Percentiles rank a stretch among this genome's conserved stretches.
Evolutionary conservation across 208 protist genomes (phyloP).

Genomic region (Leishmania braziliensis): DNA sequence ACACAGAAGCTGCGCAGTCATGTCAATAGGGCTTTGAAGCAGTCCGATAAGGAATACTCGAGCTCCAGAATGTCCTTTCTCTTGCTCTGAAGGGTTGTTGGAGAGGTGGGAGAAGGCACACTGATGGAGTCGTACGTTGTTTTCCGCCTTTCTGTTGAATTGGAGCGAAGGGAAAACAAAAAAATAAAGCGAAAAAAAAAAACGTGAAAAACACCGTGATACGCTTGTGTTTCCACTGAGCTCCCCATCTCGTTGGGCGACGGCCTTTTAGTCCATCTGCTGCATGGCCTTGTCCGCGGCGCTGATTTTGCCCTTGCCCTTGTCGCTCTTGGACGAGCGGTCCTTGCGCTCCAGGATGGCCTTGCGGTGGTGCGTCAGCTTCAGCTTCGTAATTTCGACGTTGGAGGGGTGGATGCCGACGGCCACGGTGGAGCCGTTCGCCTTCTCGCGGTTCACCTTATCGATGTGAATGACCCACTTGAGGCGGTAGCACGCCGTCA

Average conservation of each 20-base stretch:
- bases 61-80: neutral
- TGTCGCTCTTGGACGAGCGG: constrained; percentile 87
- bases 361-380: constrained; percentile 98
- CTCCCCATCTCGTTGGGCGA: neutral
- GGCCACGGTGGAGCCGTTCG: constrained; percentile 91
- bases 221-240: neutral
- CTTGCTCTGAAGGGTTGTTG: neutral
- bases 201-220: neutral
- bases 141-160: neutral
- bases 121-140: neutral
- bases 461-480: constrained; percentile 99
- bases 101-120: neutral
- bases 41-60: neutral
- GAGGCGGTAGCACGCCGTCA: constrained; percentile 97
- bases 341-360: constrained; percentile 95
- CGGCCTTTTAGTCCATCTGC: constrained; percentile 86
- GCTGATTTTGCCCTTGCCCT: constrained; percentile 93
- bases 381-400: constrained; percentile 99
- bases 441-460: constrained; percentile 97
- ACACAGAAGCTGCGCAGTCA: neutral
- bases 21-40: neutral
- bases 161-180: neutral
- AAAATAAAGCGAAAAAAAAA: neutral
- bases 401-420: constrained; percentile 99
- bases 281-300: constrained; percentile 93